Conservation (phyloP, 2,329 filamentous ascomycete genomes). For the Botrytis pseudocinerea region DNA sequence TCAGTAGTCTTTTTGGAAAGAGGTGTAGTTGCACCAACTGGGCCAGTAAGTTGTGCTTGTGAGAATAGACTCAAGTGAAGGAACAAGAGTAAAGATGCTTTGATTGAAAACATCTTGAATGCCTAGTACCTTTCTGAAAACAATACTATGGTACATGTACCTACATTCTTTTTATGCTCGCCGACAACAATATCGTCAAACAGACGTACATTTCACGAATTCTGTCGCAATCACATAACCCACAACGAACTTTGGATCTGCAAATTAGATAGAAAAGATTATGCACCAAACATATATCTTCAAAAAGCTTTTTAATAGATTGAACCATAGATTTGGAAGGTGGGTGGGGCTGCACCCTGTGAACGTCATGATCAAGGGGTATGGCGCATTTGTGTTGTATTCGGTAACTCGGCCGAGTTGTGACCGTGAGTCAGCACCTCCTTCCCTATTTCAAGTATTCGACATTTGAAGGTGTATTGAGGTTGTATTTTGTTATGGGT, state of each 20-base stretch:
- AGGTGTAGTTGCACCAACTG: slow-evolving; percentile 38
- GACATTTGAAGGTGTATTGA: neutral
- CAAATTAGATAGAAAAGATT: neutral
- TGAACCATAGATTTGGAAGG: neutral
- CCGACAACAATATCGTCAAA: neutral
- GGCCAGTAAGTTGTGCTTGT: slow-evolving; percentile 16
- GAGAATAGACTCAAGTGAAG: neutral
- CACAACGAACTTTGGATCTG: neutral
- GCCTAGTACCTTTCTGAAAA: neutral
- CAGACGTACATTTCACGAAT: neutral
- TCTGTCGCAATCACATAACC: neutral
- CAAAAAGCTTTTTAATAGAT: neutral
- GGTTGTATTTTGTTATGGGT: neutral
- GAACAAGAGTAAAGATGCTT: neutral
- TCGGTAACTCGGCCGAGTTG: slow-evolving; percentile 4
- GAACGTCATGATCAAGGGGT: slow-evolving; percentile 11
- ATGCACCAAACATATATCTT: slow-evolving; percentile 17
- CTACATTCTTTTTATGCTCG: neutral
- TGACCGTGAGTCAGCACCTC: neutral
- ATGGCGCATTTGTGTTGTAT: slow-evolving; percentile 1
- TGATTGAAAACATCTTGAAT: slow-evolving; percentile 19
- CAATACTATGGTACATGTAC: neutral
- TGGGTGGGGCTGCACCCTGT: neutral
- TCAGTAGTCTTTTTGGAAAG: slow-evolving; percentile 36
- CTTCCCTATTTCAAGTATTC: neutral